A percentile compares a stretch with the other conserved stretches of the same genome.
Evolutionary conservation across 306 rosid species (phyloP).

Genomic region (Prunus mongolica): DNA sequence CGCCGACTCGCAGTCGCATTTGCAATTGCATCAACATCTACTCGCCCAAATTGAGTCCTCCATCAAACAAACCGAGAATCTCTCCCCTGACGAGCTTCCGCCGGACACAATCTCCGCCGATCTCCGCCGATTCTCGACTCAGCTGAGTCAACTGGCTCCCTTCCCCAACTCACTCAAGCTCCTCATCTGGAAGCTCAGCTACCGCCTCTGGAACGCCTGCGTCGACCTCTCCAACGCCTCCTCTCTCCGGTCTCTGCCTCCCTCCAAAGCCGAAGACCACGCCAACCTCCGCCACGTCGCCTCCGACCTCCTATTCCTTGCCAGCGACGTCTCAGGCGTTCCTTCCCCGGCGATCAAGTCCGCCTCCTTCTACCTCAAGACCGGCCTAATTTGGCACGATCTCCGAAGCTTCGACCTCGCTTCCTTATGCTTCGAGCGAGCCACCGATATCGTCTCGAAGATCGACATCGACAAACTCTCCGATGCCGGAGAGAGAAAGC

Average conservation of each 20-base stretch:
- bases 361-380: constrained; percentile 71
- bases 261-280: constrained; percentile 32
- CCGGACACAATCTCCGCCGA: constrained; percentile 33
- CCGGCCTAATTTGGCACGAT: constrained; percentile 72
- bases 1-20: constrained; percentile 27
- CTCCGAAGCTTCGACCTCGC: constrained; percentile 76
- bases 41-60: constrained; percentile 57
- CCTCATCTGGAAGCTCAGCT: constrained; percentile 81
- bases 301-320: constrained; percentile 58
- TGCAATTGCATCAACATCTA: constrained; percentile 24
- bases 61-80: constrained; percentile 52
- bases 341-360: constrained; percentile 64
- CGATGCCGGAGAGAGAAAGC: constrained; percentile 47
- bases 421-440: constrained; percentile 74
- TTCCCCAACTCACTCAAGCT: constrained; percentile 59
- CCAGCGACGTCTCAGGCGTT: constrained; percentile 50
- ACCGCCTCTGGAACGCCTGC: constrained; percentile 92
- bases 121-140: constrained; percentile 48
- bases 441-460: constrained; percentile 66
- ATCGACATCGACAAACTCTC: constrained; percentile 27
- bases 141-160: constrained; percentile 47
- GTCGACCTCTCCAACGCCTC: constrained; percentile 83
- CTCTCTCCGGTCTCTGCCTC: constrained; percentile 29
- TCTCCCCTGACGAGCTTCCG: constrained; percentile 25
- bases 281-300: constrained; percentile 79